These are phyloP conservation scores for Trichophyton verrucosum DNA, from an alignment of 2,329 filamentous ascomycete species.

Conservation along the genomic window DNA sequence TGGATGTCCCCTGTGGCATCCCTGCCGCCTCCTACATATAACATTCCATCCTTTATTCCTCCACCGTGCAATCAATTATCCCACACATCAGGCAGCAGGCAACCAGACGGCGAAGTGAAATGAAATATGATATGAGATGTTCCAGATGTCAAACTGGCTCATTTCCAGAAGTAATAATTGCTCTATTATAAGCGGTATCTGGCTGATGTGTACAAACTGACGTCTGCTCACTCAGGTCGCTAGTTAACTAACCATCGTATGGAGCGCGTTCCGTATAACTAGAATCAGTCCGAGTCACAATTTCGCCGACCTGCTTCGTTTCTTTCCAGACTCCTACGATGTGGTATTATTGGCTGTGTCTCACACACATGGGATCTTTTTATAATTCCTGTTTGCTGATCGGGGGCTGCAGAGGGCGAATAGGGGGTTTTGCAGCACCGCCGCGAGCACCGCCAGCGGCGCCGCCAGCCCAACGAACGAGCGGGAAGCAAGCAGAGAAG, in stretches of 20 bases:
- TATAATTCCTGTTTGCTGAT: conserved; percentile 1
- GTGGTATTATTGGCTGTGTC: background rate
- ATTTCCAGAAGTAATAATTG: background rate
- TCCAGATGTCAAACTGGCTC: background rate
- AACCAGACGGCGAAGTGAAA: background rate
- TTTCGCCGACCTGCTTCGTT: background rate
- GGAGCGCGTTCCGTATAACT: background rate
- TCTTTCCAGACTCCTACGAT: background rate
- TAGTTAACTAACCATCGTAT: background rate
- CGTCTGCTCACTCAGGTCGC: too few relatives aligned
- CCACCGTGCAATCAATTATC: background rate
- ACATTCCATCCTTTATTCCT: background rate
- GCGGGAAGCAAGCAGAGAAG: background rate
- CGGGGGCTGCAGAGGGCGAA: background rate
- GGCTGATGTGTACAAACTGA: background rate
- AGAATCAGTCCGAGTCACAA: background rate
- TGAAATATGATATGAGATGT: background rate
- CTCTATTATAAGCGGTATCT: background rate
- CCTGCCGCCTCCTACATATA: too few relatives aligned
- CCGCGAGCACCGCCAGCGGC: background rate
- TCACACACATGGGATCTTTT: conserved; percentile 2
- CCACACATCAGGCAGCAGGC: background rate
- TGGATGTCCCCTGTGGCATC: background rate
- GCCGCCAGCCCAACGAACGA: background rate
- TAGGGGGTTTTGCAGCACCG: background rate